A percentile compares a stretch with the other conserved stretches of the same genome.
Evolutionary conservation across 805 yeast genomes (phyloP).

Genomic region (Candida pini): DNA sequence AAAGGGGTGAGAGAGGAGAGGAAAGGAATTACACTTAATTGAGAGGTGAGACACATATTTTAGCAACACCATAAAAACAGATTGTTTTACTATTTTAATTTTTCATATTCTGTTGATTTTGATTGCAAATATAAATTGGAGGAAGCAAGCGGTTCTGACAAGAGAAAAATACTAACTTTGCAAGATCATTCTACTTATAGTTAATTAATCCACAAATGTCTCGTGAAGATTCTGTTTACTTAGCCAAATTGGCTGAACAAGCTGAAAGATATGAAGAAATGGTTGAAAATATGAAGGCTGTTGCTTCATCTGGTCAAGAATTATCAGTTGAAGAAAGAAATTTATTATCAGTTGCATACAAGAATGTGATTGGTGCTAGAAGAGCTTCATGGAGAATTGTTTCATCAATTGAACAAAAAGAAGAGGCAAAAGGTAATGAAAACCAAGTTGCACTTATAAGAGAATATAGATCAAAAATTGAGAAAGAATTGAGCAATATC

Average conservation of each 20-base stretch:
- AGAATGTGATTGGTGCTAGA: conserved; percentile 97
- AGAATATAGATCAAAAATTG: conserved; percentile 92
- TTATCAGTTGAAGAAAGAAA: conserved; percentile 97
- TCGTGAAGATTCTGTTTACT: conserved; percentile 97
- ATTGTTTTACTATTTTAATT: no score
- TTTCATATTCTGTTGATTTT: no score
- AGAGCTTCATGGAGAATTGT: conserved; percentile 99
- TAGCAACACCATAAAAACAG: no score
- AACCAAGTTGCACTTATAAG: conserved; percentile 84
- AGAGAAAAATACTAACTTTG: no score
- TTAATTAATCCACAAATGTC: conserved; percentile 56
- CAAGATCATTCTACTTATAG: no score
- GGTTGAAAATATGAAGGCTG: conserved; percentile 98
- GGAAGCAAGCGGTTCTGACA: no score
- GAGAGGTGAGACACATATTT: no score
- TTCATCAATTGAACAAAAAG: conserved; percentile 96
- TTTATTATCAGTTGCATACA: conserved; percentile 93
- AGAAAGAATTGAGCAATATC: conserved; percentile 84
- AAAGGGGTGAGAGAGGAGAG: no score
- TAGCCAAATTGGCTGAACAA: conserved; percentile 98
- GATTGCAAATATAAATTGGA: no score
- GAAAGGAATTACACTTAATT: no score
- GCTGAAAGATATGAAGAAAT: conserved; percentile 99
- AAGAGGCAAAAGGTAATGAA: conserved; percentile 93
- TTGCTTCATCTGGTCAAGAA: conserved; percentile 94